Base-by-base conservation (phyloP, 2,329 filamentous ascomycete genomes). In the Colletotrichum sp. region DNA sequence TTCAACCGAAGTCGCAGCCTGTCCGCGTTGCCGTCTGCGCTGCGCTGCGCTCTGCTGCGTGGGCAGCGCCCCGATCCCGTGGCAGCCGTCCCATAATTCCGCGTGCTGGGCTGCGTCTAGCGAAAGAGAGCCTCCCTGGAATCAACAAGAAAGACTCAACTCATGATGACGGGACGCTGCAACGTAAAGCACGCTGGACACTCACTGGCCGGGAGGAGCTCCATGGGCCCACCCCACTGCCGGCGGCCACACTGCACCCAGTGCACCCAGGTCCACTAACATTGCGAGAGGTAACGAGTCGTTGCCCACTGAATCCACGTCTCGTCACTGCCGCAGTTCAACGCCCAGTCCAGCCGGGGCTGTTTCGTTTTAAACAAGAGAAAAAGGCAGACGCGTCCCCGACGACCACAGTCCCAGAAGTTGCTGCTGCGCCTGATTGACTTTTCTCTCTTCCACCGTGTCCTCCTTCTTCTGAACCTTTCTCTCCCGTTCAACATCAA, bases 281-380 rank as follows among this genome's bases (percentile, higher is more conserved):
- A 57, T 55, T 63, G 69, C 39, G 66, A 19, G 69, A 75, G 63
- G 72, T 30, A 67, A 59, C 70, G 44, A 76, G 34, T 73, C 70
- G 70, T 63, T 73, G 73, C 59, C 73, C 69, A 72, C 73, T 64
- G 63, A 72, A 49, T 72, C 73, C 73, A 73, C 70, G 64, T 73
- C 73, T 73, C 73, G 73, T 76, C 73, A 69, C 73, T 76, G 73
- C 73, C 73, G 73, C 73, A 76, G 64, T 73, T 64, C 73, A 57
- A 76, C 32, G 64, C 55, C 62, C 70, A 69, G 73, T 19, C 63
- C 70, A 69, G 73, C 73, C 63, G 19, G 70, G 72, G 57, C 73
- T 76, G 73, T 76, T 73, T 76, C 73, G 73, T 75, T 71, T 71
- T 77, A n/a, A 75, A 49, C 19, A 13, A 71, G 63, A 71, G 63